Evolutionary conservation across 352 stramenopile genomes (phyloP), one percentile per base, ranked within the genome.

Genomic region (Pythium brachiatum): DNA sequence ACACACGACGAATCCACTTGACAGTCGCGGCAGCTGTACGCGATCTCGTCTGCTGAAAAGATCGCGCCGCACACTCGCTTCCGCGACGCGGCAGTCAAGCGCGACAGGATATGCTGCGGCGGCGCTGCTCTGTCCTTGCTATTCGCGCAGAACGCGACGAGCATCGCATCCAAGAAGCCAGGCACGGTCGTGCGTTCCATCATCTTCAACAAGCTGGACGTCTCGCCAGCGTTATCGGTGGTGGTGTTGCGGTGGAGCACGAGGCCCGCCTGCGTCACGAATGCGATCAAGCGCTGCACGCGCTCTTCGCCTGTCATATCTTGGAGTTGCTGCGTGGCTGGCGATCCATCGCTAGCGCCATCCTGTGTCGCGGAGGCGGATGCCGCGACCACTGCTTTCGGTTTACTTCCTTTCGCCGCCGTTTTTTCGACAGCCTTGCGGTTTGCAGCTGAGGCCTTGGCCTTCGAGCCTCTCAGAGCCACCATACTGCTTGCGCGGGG

Each of bases 1-100:
- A 94, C 86, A 53, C 84, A 94, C 21, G 86, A 92, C 41, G 84
- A 86, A 58, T 95, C 86, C 8, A 92, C 62, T 56, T 95, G 84
- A 71, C 86, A 95, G 62, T 93, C 88, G 55, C 86, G 86, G 62
- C 86, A 95, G 61, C 86, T 95, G 69, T 95, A 95, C 34, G 85
- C 80, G 47, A 95, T 88, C 70, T 95, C 86, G 54, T 95, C 86
- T 34, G 84, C 80, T 48, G 81, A 79, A 57, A 95, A 95, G 57
- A 95, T 92, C 32, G 79, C 81, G 38, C 86, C 86, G 39, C 86
- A 95, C 26, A 95, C 79, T 58, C 84, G 82, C 39, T 91, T 89
- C 7, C 84, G 74, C 46, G 81, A 75, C 7, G 75, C 77, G 11
- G 76, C 69, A 46, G 81, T 80, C 29, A 94, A 66, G 46, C 83